phyloP scores from a whole-genome alignment of 306 rosid species.

The Luffa aegyptiaca region DNA sequence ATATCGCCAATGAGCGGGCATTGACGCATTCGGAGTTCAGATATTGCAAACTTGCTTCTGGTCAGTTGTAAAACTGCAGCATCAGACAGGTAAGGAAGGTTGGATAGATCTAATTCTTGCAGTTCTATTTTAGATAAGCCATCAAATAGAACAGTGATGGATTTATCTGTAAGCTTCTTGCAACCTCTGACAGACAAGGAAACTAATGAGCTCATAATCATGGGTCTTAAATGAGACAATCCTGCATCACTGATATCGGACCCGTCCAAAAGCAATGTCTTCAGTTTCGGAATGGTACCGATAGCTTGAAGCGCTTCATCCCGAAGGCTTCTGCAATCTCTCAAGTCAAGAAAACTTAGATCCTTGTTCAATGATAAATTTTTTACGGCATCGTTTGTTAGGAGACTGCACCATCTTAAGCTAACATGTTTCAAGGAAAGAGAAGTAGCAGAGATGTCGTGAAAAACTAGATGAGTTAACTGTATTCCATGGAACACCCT shows the following conservation, averaged over 20 bases:
- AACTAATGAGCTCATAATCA: slow-evolving; percentile 45
- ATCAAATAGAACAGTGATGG: slow-evolving; percentile 60
- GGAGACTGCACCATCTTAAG: slow-evolving; percentile 79
- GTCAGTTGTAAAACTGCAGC: slow-evolving; percentile 54
- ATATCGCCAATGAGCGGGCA: slow-evolving; percentile 79
- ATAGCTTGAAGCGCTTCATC: slow-evolving; percentile 67
- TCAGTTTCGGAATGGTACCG: slow-evolving; percentile 45
- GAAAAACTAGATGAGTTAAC: slow-evolving; percentile 81
- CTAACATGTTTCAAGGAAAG: slow-evolving; percentile 70
- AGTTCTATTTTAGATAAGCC: slow-evolving; percentile 38
- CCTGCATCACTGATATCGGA: slow-evolving; percentile 71
- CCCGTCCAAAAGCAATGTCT: slow-evolving; percentile 60
- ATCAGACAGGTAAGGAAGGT: slow-evolving; percentile 78
- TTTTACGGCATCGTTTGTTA: slow-evolving; percentile 55
- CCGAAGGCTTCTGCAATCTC: slow-evolving; percentile 82
- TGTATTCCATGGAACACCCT: slow-evolving; percentile 89
- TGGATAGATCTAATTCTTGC: slow-evolving; percentile 79
- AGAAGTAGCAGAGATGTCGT: slow-evolving; percentile 84
- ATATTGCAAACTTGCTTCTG: slow-evolving; percentile 46
- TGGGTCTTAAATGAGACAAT: slow-evolving; percentile 48
- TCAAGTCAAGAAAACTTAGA: slow-evolving; percentile 71
- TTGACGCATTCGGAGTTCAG: slow-evolving; percentile 69
- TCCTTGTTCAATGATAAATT: slow-evolving; percentile 68
- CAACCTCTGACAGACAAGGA: slow-evolving; percentile 82
- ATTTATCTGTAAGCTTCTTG: slow-evolving; percentile 83